These are phyloP conservation scores for Beauveria asiatica DNA, from an alignment of 2,329 filamentous ascomycete genomes.

Conservation along the genomic window DNA sequence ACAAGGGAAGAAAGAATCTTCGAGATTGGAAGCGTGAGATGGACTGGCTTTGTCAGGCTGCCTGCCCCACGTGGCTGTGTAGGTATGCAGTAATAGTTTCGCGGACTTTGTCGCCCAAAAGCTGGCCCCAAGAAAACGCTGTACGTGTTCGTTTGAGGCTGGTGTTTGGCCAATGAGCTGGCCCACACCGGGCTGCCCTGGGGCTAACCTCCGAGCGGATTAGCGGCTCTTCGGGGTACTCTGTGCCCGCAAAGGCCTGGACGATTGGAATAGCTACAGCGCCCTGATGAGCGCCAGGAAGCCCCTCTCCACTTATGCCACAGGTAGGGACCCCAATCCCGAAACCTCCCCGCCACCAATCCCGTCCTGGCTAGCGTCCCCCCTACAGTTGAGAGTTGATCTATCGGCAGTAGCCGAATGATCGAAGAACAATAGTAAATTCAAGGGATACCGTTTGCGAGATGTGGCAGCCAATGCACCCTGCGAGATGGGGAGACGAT, in stretches of 20 bases:
- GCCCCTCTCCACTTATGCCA: not conserved
- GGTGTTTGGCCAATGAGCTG: not conserved
- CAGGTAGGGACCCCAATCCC: not conserved
- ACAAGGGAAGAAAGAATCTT: slow-evolving; percentile 6
- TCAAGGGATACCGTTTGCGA: not conserved
- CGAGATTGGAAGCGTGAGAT: not conserved
- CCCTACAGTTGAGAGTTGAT: not conserved
- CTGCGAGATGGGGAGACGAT: not conserved
- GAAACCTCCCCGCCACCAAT: not conserved
- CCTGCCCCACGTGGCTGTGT: slow-evolving; percentile 11
- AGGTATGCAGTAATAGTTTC: slow-evolving; percentile 1
- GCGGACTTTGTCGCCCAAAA: not conserved
- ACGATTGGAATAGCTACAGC: not conserved
- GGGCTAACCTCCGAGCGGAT: not conserved
- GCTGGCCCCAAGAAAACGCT: slow-evolving; percentile 14
- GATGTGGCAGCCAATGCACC: not conserved
- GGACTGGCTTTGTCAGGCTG: slow-evolving; percentile 11
- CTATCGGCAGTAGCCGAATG: slow-evolving; percentile 3
- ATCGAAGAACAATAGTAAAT: not conserved
- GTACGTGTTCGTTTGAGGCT: slow-evolving; percentile 20
- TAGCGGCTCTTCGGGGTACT: not conserved
- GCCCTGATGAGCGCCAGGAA: not conserved
- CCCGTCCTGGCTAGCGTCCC: not conserved
- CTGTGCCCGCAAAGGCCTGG: not conserved
- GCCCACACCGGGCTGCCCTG: not conserved